phyloP scores from a whole-genome alignment of 768 basidiomycete genomes.

The Leccinum barrowsii region DNA sequence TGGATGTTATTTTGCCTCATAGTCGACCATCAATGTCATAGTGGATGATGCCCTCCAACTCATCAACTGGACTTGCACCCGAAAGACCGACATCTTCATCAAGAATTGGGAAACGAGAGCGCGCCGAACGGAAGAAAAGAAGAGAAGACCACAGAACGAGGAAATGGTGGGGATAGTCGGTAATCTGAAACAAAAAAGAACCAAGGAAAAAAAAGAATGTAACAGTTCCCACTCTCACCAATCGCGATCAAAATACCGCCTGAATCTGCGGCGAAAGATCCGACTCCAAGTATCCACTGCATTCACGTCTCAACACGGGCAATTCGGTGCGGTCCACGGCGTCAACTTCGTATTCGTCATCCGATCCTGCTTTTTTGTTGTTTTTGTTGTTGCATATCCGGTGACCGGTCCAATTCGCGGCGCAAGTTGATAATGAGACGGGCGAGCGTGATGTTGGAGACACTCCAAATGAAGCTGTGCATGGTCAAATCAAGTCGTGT shows the following conservation, averaged over 20 bases:
- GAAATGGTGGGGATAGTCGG: too few species aligned
- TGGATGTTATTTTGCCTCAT: too few species aligned
- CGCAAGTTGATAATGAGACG: slow-evolving; percentile 36
- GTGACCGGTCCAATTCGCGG: slow-evolving; percentile 2
- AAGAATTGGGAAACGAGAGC: too few species aligned
- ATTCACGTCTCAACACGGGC: neutral
- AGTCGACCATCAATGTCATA: too few species aligned
- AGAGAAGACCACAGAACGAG: too few species aligned
- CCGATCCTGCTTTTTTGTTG: too few species aligned
- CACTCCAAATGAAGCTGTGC: slow-evolving; percentile 24
- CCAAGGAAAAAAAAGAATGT: neutral
- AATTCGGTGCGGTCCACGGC: slow-evolving; percentile 5
- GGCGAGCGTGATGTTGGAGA: slow-evolving; percentile 32
- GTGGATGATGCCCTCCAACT: too few species aligned
- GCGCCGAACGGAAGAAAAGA: too few species aligned
- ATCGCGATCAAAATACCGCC: neutral
- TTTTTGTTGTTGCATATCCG: neutral
- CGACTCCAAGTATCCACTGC: neutral
- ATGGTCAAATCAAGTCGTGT: neutral
- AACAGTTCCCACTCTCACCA: neutral
- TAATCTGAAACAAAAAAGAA: too few species aligned
- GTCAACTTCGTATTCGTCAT: neutral
- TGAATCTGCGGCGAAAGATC: neutral
- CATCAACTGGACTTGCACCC: too few species aligned
- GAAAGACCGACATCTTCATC: too few species aligned